A percentile compares a stretch with the other conserved stretches of the same genome.
Conservation (phyloP, 495 filamentous ascomycete species). For the Lophium mytilinum region DNA sequence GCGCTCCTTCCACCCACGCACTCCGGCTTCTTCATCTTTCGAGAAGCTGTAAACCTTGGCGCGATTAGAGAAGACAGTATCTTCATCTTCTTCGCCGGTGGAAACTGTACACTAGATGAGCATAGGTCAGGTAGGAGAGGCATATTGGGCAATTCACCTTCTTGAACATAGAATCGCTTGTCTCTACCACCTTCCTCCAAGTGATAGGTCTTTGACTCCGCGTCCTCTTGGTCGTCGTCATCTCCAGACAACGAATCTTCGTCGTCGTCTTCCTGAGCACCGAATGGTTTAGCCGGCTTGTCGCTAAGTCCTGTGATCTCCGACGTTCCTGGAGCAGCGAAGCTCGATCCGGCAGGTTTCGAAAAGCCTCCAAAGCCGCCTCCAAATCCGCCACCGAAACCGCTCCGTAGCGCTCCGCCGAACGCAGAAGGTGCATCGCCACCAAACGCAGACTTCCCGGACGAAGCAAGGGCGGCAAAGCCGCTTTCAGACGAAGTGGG, state of each 20-base stretch:
- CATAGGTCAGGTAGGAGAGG: neutral
- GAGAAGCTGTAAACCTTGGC: constrained; percentile 69
- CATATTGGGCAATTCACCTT: constrained; percentile 43
- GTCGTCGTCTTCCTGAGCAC: constrained; percentile 47
- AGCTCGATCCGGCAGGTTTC: constrained; percentile 45
- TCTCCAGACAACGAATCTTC: constrained; percentile 38
- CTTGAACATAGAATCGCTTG: constrained; percentile 58
- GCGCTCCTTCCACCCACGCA: constrained; percentile 80
- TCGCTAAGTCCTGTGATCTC: constrained; percentile 44
- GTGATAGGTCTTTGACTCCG: constrained; percentile 18
- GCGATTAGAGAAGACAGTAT: constrained; percentile 52
- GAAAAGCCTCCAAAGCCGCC: constrained; percentile 39
- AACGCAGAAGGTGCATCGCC: constrained; percentile 25
- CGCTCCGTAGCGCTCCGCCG: constrained; percentile 35
- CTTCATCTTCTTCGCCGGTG: constrained; percentile 63
- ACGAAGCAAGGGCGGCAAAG: constrained; percentile 11
- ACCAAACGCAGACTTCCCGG: constrained; percentile 18
- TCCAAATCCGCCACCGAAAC: constrained; percentile 49
- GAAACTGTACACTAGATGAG: constrained; percentile 44
- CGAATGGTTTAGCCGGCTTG: constrained; percentile 61
- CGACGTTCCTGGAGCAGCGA: constrained; percentile 55
- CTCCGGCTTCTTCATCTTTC: constrained; percentile 26
- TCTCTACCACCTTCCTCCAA: constrained; percentile 50
- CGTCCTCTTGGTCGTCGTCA: constrained; percentile 39
- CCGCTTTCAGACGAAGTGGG: constrained; percentile 4